Percentiles rank a stretch among this genome's conserved stretches.
Conservation (phyloP, 2,329 filamentous ascomycete genomes). For the Trichoderma sp. region DNA sequence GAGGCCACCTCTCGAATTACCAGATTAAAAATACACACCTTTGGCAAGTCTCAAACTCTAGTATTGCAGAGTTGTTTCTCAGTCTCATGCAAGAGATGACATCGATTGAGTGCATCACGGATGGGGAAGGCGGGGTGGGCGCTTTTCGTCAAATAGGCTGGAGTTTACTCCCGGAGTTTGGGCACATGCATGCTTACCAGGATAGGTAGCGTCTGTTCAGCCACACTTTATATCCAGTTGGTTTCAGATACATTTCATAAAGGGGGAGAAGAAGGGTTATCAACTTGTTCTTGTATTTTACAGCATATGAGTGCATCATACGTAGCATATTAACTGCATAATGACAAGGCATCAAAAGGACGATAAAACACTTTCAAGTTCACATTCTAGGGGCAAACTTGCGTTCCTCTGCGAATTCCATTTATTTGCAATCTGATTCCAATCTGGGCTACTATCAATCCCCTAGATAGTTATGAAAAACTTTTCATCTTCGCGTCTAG, state of each 20-base stretch:
- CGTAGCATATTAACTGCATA: neutral
- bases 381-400: constrained; percentile 14
- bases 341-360: neutral
- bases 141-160: neutral
- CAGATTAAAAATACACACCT: neutral
- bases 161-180: neutral
- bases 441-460: constrained; percentile 23
- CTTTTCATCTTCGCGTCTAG: constrained; percentile 26
- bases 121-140: neutral
- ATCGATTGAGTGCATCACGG: neutral
- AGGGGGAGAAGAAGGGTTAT: neutral
- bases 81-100: neutral
- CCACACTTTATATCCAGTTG: neutral
- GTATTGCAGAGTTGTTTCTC: neutral
- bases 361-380: constrained; percentile 3
- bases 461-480: constrained; percentile 12
- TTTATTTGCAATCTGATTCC: constrained; percentile 24
- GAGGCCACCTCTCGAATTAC: neutral
- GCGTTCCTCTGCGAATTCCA: neutral
- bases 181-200: neutral
- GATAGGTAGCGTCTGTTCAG: neutral
- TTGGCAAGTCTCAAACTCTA: neutral
- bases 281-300: neutral
- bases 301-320: neutral
- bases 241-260: neutral